These are phyloP conservation scores for Trichoderma lentiforme DNA, from an alignment of 2,329 filamentous ascomycete species.

Conservation along the genomic window DNA sequence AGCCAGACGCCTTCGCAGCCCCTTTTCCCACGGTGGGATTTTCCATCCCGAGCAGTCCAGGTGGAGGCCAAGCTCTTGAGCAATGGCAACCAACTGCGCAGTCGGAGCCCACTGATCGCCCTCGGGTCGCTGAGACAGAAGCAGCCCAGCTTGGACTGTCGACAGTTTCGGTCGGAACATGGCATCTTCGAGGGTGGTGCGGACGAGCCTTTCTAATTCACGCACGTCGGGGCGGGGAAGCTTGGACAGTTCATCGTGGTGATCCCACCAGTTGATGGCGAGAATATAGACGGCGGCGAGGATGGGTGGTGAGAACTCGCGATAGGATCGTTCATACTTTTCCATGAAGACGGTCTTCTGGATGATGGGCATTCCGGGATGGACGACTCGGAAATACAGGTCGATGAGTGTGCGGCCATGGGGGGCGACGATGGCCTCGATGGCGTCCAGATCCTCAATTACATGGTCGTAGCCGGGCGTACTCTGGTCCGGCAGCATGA, in stretches of 20 bases:
- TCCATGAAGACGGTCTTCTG: slow-evolving; percentile 78
- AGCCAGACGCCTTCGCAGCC: slow-evolving; percentile 76
- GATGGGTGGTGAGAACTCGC: slow-evolving; percentile 71
- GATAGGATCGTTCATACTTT: slow-evolving; percentile 69
- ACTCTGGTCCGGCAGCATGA: slow-evolving; percentile 71
- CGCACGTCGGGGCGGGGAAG: slow-evolving; percentile 68
- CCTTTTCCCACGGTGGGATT: slow-evolving; percentile 83
- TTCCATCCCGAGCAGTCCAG: slow-evolving; percentile 85
- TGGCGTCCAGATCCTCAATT: slow-evolving; percentile 63
- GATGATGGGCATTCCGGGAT: slow-evolving; percentile 77
- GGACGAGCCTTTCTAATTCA: slow-evolving; percentile 70
- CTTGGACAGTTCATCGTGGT: slow-evolving; percentile 62
- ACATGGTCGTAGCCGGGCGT: slow-evolving; percentile 71
- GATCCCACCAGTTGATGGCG: slow-evolving; percentile 84
- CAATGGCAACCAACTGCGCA: slow-evolving; percentile 80
- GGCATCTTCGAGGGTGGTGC: slow-evolving; percentile 69
- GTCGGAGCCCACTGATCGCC: slow-evolving; percentile 82
- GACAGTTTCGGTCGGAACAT: slow-evolving; percentile 80
- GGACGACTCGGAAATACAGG: slow-evolving; percentile 76
- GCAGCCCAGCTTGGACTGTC: slow-evolving; percentile 71
- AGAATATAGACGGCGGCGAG: slow-evolving; percentile 80
- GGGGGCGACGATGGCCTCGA: slow-evolving; percentile 72
- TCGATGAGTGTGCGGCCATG: slow-evolving; percentile 75
- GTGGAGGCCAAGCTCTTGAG: slow-evolving; percentile 83
- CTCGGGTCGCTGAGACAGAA: slow-evolving; percentile 71